A percentile compares a stretch with the other conserved stretches of the same genome.
Evolutionary conservation across 768 basidiomycete genomes (phyloP).

Genomic region (Macrolepiota fuliginosa): DNA sequence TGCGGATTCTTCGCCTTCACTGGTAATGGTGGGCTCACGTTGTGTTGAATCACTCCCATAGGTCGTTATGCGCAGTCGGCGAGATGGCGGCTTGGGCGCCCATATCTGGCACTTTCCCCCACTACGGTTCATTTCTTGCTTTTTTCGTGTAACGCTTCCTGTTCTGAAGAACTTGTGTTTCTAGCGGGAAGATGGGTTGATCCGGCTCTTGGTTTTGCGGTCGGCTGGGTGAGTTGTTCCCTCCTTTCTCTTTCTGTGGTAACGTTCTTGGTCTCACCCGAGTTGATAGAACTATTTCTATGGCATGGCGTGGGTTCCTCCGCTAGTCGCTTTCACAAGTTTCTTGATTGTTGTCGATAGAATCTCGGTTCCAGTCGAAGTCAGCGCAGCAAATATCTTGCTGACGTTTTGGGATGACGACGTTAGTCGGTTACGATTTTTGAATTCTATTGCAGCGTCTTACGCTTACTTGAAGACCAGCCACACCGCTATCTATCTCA

Average conservation of each 20-base stretch:
- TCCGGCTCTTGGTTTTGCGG: slow-evolving; percentile 57
- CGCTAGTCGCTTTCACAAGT: not conserved
- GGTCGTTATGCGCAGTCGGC: slow-evolving; percentile 62
- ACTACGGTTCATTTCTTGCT: slow-evolving; percentile 45
- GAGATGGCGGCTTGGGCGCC: slow-evolving; percentile 82
- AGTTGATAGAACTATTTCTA: slow-evolving; percentile 38
- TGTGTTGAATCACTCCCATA: slow-evolving; percentile 16
- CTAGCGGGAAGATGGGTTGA: slow-evolving; percentile 57
- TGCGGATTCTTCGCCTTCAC: slow-evolving; percentile 25
- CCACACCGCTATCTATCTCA: slow-evolving; percentile 57
- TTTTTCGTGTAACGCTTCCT: no score
- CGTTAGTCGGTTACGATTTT: slow-evolving; percentile 28
- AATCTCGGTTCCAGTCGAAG: slow-evolving; percentile 71
- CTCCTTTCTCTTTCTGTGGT: not conserved
- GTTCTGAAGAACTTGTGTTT: no score
- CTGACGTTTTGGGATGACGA: slow-evolving; percentile 71
- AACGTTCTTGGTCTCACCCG: not conserved
- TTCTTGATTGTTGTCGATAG: slow-evolving; percentile 20
- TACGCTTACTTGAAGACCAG: slow-evolving; percentile 27
- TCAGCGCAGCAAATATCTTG: slow-evolving; percentile 69
- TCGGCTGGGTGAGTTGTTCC: slow-evolving; percentile 46
- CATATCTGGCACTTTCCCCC: slow-evolving; percentile 75
- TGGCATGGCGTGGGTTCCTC: slow-evolving; percentile 32
- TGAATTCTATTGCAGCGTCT: not conserved
- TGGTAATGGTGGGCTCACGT: not conserved